Base-by-base conservation (phyloP, 805 yeast species). In the Nakazawaea ishiwadae region DNA sequence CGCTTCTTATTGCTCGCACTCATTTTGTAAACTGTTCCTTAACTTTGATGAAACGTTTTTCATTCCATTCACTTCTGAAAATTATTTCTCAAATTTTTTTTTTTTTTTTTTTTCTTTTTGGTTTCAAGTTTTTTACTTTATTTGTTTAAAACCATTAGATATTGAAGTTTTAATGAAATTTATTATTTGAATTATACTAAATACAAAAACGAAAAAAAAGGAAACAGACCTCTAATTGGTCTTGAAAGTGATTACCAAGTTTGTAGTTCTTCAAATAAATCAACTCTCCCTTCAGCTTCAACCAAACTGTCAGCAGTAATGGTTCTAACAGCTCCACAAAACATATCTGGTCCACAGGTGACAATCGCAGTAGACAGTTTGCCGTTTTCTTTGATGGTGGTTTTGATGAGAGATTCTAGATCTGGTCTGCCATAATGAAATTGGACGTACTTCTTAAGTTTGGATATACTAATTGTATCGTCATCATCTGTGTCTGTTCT, bases 231-330 rank as follows among this genome's bases (percentile, higher is more conserved):
- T n/a, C n/a, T n/a, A n/a, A n/a, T n/a, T n/a, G n/a, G n/a, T n/a
- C n/a, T n/a, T n/a, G n/a, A n/a, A n/a, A n/a, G n/a, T n/a, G n/a
- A n/a, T 11, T 54, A 79, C 95, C 95, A 85, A 11, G 73, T 68
- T 61, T 83, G 88, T 36, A 82, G 69, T 53, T 84, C 90, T 55
- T 87, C 95, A 53, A 68, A 80, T 52, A 79, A 79, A 46, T 82
- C 90, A 15, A 84, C 73, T 33, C 84, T 69, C 37, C 70, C 64
- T 12, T 68, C 59, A 21, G 27, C 24, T 9, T 58, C 47, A 26
- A 65, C 59, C 40, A 78, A 55, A 43, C 71, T 55, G 31, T 63
- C 48, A 0, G 72, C 65, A 4, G 79, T 71, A 4, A 70, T 55
- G 30, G 62, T 54, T 53, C 91, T 69, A 15, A 79, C 49, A 3